phyloP scores from a whole-genome alignment of 176 grass and related monocot species.

The Triticum dicoccoides region DNA sequence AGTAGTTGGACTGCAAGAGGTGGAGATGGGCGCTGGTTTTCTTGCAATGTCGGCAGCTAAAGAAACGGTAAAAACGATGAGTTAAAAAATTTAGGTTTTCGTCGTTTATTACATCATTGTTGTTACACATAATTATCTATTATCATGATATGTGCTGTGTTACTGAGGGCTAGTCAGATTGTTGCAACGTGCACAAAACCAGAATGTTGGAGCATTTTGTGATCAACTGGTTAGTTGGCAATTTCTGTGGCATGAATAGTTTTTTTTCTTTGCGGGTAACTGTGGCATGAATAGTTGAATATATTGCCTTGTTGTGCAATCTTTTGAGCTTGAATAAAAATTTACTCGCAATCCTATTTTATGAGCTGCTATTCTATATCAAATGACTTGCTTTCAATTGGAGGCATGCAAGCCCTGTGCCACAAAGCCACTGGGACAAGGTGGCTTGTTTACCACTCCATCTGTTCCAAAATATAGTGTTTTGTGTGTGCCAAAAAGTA shows the following conservation, averaged over 20 bases:
- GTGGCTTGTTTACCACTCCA: constrained; percentile 3
- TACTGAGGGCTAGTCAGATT: background rate
- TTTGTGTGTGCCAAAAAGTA: background rate
- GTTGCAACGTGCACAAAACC: background rate
- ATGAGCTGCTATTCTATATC: constrained; percentile 14
- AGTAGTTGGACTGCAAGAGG: constrained; percentile 86
- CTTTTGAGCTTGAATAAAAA: background rate
- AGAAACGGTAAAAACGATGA: constrained; percentile 58
- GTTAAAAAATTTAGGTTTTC: constrained; percentile 6
- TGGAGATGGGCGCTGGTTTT: constrained; percentile 92
- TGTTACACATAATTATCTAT: background rate
- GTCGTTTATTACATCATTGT: constrained; percentile 3
- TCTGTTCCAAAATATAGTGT: background rate
- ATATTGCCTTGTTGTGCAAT: constrained; percentile 6
- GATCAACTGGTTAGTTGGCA: background rate
- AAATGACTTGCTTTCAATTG: constrained; percentile 4
- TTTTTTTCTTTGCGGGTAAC: background rate
- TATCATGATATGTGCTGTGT: constrained; percentile 15
- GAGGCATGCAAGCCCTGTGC: background rate
- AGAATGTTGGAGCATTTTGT: constrained; percentile 4
- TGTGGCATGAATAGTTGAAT: constrained; percentile 10
- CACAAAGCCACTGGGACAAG: background rate
- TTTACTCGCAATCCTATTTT: constrained; percentile 5
- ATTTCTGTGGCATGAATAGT: constrained; percentile 3
- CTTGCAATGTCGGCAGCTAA: constrained; percentile 82